These are phyloP conservation scores for Talaromyces islandicus DNA, from an alignment of 2,329 filamentous ascomycete species.

Conservation along the genomic window DNA sequence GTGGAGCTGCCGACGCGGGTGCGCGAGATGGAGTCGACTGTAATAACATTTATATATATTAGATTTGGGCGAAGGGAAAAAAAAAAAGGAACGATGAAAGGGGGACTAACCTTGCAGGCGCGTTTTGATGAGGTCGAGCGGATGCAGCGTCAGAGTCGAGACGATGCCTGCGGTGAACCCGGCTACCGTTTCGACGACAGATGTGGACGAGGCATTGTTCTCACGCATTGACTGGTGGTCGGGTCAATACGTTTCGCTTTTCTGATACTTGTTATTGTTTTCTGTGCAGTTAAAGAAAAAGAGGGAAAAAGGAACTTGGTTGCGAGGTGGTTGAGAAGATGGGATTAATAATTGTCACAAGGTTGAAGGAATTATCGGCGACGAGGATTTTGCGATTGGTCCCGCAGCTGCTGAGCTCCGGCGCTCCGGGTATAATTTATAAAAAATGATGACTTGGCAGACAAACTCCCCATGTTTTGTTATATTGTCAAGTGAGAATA, in stretches of 20 bases:
- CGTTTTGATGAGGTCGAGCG: constrained; percentile 93
- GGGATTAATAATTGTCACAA: background rate
- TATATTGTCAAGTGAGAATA: background rate
- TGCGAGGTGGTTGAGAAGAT: background rate
- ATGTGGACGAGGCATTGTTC: constrained; percentile 61
- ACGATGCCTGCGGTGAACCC: constrained; percentile 84
- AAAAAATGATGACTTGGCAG: background rate
- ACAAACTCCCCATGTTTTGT: background rate
- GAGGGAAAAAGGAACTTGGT: too few species aligned
- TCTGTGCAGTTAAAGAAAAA: too few species aligned
- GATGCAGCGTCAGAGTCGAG: constrained; percentile 81
- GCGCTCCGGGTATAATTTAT: background rate
- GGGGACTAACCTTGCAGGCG: constrained; percentile 70
- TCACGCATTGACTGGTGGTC: constrained; percentile 29
- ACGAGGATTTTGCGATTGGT: background rate
- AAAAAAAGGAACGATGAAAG: background rate
- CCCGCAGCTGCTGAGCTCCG: background rate
- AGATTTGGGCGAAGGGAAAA: background rate
- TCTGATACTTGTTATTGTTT: background rate
- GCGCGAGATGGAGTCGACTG: constrained; percentile 46
- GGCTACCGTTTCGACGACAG: constrained; percentile 77
- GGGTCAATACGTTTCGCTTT: background rate
- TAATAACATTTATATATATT: constrained; percentile 15
- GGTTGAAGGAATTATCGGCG: background rate
- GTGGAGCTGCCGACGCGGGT: constrained; percentile 49